These are phyloP conservation scores for Aspergillus affinis DNA, from an alignment of 495 filamentous ascomycete genomes.

Conservation along the genomic window DNA sequence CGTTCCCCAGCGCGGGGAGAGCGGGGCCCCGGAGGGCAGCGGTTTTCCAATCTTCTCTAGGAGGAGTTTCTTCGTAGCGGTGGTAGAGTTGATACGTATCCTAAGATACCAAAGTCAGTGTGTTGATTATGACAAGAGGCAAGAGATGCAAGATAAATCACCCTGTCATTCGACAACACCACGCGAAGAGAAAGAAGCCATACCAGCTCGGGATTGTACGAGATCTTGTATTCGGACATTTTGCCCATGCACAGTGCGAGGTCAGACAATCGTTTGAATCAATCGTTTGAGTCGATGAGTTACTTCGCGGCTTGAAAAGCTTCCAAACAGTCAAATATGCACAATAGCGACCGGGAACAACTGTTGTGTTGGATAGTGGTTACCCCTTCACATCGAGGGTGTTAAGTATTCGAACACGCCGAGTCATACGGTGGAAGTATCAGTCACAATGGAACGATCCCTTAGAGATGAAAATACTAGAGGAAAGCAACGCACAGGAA, in stretches of 20 bases:
- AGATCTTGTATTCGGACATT: conserved; percentile 36
- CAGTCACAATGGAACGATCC: neutral
- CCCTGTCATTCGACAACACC: conserved; percentile 1
- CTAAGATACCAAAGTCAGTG: conserved; percentile 19
- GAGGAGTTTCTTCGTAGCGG: conserved; percentile 39
- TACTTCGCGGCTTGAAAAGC: neutral
- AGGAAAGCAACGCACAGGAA: neutral
- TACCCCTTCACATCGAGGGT: too few species aligned
- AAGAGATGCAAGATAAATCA: neutral
- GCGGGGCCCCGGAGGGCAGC: conserved; percentile 47
- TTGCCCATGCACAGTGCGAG: conserved; percentile 2
- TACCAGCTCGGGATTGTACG: conserved; percentile 37
- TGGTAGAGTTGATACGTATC: conserved; percentile 53
- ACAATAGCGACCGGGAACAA: neutral
- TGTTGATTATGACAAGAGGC: neutral
- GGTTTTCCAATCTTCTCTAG: conserved; percentile 34
- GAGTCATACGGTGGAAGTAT: neutral
- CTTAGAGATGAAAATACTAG: neutral
- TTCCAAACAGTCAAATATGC: neutral
- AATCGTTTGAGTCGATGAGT: neutral
- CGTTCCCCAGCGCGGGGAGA: conserved; percentile 87
- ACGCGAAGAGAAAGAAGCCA: conserved; percentile 3
- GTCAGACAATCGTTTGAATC: neutral
- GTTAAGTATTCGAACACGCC: neutral
- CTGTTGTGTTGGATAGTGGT: too few species aligned